Conservation (phyloP, 768 basidiomycete species). For the Suillus occidentalis region DNA sequence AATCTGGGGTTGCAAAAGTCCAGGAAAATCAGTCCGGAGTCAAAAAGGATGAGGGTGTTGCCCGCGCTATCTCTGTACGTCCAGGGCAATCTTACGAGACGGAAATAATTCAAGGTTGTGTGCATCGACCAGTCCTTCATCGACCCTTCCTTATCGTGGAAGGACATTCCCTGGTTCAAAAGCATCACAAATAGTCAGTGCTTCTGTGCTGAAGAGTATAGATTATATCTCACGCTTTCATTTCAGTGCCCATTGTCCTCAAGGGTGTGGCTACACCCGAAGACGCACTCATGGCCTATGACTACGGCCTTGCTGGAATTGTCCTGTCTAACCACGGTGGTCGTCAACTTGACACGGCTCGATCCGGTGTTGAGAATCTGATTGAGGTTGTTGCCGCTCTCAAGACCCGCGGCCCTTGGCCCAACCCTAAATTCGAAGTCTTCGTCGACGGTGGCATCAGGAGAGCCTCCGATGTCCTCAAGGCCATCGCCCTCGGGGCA, state of each 20-base stretch:
- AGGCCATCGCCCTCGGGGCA: slow-evolving; percentile 87
- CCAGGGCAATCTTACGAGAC: not conserved
- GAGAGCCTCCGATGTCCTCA: slow-evolving; percentile 85
- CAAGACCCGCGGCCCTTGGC: slow-evolving; percentile 69
- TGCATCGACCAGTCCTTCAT: slow-evolving; percentile 72
- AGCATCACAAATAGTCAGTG: slow-evolving; percentile 64
- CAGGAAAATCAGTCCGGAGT: slow-evolving; percentile 48
- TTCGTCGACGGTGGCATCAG: slow-evolving; percentile 95
- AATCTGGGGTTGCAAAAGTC: slow-evolving; percentile 39
- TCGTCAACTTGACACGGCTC: slow-evolving; percentile 75
- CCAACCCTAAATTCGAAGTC: slow-evolving; percentile 79
- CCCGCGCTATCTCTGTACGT: slow-evolving; percentile 86
- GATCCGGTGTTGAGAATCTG: slow-evolving; percentile 88
- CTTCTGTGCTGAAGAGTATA: not conserved
- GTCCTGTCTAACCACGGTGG: slow-evolving; percentile 90
- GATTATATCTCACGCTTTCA: slow-evolving; percentile 1
- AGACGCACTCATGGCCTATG: slow-evolving; percentile 86
- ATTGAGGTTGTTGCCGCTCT: slow-evolving; percentile 81
- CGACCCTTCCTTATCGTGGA: slow-evolving; percentile 86
- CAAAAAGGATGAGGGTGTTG: slow-evolving; percentile 88
- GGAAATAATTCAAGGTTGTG: not conserved
- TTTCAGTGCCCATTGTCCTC: slow-evolving; percentile 76
- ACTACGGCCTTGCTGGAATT: slow-evolving; percentile 68
- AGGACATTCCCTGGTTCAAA: slow-evolving; percentile 65
- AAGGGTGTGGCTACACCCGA: slow-evolving; percentile 66